These are phyloP conservation scores for Penicillium riverlandense DNA, from an alignment of 495 filamentous ascomycete genomes.

Conservation along the genomic window DNA sequence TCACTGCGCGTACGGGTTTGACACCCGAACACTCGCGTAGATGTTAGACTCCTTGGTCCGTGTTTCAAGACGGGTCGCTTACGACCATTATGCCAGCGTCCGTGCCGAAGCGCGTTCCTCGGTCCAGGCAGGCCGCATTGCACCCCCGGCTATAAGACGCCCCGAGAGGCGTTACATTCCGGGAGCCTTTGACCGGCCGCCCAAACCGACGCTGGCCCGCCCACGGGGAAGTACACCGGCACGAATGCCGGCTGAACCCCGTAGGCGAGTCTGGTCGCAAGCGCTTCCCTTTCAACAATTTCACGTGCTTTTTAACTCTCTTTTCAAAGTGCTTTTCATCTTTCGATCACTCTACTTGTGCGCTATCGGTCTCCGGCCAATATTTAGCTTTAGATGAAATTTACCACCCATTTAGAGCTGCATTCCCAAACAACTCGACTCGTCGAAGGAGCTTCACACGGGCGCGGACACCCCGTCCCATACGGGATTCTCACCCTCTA, in stretches of 20 bases:
- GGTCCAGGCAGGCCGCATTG: slow-evolving; percentile 43
- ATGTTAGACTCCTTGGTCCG: slow-evolving; percentile 69
- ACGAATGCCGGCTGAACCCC: slow-evolving; percentile 49
- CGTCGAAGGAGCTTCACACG: too few species aligned
- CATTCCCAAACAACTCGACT: neutral
- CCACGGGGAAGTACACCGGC: slow-evolving; percentile 45
- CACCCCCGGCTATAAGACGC: slow-evolving; percentile 54
- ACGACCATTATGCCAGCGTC: slow-evolving; percentile 30
- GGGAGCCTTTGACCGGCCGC: slow-evolving; percentile 47
- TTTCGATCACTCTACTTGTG: slow-evolving; percentile 58
- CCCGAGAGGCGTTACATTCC: slow-evolving; percentile 53
- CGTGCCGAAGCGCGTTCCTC: slow-evolving; percentile 51
- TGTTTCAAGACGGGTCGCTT: slow-evolving; percentile 38
- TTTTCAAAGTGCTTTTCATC: too few species aligned
- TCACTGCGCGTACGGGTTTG: slow-evolving; percentile 62
- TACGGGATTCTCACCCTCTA: too few species aligned
- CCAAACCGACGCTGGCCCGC: slow-evolving; percentile 58
- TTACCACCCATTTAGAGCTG: slow-evolving; percentile 58
- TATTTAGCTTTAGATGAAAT: slow-evolving; percentile 70
- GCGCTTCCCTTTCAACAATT: slow-evolving; percentile 73
- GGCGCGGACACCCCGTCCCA: too few species aligned
- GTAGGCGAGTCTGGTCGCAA: slow-evolving; percentile 53
- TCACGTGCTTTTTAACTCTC: slow-evolving; percentile 56
- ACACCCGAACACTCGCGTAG: slow-evolving; percentile 62
- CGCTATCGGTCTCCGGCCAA: slow-evolving; percentile 61